Evolutionary conservation across 1,284 basidiomycete genomes (phyloP).

Genomic region (Xerocomus amazonicus): DNA sequence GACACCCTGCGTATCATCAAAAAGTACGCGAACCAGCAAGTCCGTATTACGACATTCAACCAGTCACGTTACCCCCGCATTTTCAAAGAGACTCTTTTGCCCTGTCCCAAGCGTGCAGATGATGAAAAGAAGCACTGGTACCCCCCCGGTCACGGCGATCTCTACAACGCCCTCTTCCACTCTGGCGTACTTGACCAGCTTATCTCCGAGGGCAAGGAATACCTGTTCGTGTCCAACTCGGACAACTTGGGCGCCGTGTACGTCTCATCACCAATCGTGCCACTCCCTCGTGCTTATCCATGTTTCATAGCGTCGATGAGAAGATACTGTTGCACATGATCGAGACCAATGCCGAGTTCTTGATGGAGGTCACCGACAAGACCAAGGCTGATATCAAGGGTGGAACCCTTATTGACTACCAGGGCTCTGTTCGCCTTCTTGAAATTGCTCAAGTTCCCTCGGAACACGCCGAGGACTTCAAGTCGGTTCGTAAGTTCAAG

Average conservation of each 20-base stretch:
- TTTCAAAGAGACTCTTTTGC: conserved; percentile 91
- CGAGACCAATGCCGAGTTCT: conserved; percentile 82
- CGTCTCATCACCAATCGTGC: conserved; percentile 37
- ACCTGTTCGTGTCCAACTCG: conserved; percentile 98
- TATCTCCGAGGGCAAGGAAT: conserved; percentile 94
- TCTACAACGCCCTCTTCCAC: conserved; percentile 92
- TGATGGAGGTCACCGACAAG: conserved; percentile 99
- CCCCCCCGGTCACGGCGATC: conserved; percentile 98
- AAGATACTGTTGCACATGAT: conserved; percentile 90
- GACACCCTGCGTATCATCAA: conserved; percentile 98
- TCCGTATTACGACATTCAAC: conserved; percentile 95
- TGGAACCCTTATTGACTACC: conserved; percentile 97
- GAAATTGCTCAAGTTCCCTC: conserved; percentile 99
- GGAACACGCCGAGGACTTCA: conserved; percentile 99
- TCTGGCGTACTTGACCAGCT: conserved; percentile 96
- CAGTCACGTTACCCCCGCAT: conserved; percentile 98
- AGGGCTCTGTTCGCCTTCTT: conserved; percentile 90
- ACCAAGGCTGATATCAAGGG: conserved; percentile 99
- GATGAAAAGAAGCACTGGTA: conserved; percentile 98
- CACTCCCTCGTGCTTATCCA: conserved; percentile 13
- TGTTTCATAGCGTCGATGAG: conserved; percentile 63
- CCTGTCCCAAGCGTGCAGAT: conserved; percentile 81
- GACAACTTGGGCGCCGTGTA: conserved; percentile 98
- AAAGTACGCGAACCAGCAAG: conserved; percentile 98
- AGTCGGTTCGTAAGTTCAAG: conserved; percentile 92